Percentiles rank a stretch among this genome's conserved stretches.
Evolutionary conservation across 2,329 filamentous ascomycete species (phyloP).

Genomic region (Sporothrix pseudoabietina): DNA sequence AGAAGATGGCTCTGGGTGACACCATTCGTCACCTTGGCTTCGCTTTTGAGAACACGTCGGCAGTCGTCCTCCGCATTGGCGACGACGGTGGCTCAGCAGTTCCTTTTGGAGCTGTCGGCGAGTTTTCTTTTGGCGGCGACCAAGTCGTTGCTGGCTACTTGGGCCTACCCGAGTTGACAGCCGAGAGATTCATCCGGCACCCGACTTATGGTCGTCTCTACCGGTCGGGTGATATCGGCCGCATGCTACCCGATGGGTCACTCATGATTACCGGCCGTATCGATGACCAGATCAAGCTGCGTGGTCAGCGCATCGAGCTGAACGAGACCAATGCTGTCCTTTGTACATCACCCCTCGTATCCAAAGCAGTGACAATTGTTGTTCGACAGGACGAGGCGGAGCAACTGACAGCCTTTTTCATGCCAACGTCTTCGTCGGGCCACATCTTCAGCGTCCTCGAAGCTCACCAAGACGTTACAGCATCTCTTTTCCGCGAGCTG

Average conservation of each 20-base stretch:
- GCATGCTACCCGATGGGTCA: constrained; percentile 75
- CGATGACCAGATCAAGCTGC: constrained; percentile 80
- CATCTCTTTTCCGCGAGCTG: constrained; percentile 57
- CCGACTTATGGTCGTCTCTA: constrained; percentile 72
- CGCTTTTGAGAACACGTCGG: constrained; percentile 74
- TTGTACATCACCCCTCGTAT: constrained; percentile 53
- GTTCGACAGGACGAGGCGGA: constrained; percentile 49
- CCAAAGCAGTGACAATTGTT: constrained; percentile 67
- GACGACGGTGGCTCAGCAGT: constrained; percentile 53
- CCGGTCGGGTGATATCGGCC: constrained; percentile 78
- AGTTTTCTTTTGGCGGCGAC: constrained; percentile 83
- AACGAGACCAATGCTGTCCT: constrained; percentile 71
- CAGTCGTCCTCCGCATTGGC: constrained; percentile 59
- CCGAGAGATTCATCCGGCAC: constrained; percentile 69
- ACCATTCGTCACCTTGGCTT: constrained; percentile 75
- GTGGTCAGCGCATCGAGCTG: constrained; percentile 78
- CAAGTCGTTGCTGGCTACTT: constrained; percentile 79
- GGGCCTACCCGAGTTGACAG: constrained; percentile 63
- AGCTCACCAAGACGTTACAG: constrained; percentile 37
- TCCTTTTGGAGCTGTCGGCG: constrained; percentile 73
- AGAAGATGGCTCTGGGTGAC: constrained; percentile 60
- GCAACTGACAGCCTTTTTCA: constrained; percentile 70
- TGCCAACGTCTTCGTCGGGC: constrained; percentile 48
- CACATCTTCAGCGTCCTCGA: constrained; percentile 43
- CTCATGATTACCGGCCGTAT: constrained; percentile 72